A percentile compares a stretch with the other conserved stretches of the same genome.
These are phyloP conservation scores for Beta vulgaris DNA, from an alignment of 148 eudicot genomes.

Conservation along the genomic window DNA sequence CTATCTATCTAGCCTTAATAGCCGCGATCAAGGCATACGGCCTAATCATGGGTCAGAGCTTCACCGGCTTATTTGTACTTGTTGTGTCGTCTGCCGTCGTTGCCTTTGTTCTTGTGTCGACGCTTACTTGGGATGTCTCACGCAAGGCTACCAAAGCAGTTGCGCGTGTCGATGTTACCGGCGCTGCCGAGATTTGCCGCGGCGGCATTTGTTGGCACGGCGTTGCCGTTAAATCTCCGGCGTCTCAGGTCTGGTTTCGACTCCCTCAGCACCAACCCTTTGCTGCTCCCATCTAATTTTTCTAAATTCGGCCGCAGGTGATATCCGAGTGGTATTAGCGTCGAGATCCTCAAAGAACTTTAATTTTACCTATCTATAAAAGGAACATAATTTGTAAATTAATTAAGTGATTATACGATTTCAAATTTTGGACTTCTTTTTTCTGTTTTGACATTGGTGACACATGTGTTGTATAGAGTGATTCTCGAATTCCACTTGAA, in stretches of 20 bases:
- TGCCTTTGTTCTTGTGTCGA: slow-evolving; percentile 32
- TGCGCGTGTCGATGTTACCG: slow-evolving; percentile 24
- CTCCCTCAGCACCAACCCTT: slow-evolving; percentile 40
- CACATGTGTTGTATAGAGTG: background rate
- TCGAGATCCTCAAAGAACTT: too few relatives aligned
- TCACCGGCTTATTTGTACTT: slow-evolving; percentile 48
- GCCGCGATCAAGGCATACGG: slow-evolving; percentile 69
- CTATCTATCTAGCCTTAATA: slow-evolving; percentile 55
- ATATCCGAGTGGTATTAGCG: too few relatives aligned
- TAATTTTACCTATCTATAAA: too few relatives aligned
- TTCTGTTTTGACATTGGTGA: too few relatives aligned
- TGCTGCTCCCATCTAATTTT: slow-evolving; percentile 2
- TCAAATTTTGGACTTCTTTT: background rate
- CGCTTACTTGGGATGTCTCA: slow-evolving; percentile 75
- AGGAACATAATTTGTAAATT: too few relatives aligned
- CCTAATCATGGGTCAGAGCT: slow-evolving; percentile 39
- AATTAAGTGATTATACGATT: background rate
- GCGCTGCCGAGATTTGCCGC: slow-evolving; percentile 37
- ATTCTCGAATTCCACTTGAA: background rate
- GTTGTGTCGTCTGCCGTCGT: slow-evolving; percentile 53
- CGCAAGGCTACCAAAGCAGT: slow-evolving; percentile 45
- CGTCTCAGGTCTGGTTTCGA: slow-evolving; percentile 66
- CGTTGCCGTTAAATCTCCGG: slow-evolving; percentile 81
- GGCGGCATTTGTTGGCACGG: slow-evolving; percentile 96
- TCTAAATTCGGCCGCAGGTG: too few relatives aligned